phyloP scores from a whole-genome alignment of 768 basidiomycete genomes.

The Collybia sordida region DNA sequence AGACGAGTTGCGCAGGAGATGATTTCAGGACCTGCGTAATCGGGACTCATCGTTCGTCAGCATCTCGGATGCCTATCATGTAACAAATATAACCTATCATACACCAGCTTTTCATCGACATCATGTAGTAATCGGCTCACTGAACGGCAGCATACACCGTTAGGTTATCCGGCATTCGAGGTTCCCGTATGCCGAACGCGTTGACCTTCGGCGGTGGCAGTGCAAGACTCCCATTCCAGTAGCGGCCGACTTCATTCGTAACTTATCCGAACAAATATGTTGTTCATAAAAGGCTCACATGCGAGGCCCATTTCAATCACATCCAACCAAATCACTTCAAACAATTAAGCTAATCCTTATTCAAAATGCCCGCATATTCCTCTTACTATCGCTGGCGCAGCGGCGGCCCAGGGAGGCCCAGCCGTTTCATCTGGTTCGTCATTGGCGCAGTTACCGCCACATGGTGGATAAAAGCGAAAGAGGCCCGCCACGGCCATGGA shows the following conservation, averaged over 20 bases:
- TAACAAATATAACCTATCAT: too few species aligned
- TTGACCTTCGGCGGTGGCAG: too few species aligned
- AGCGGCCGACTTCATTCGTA: constrained; percentile 12
- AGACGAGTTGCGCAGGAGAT: too few species aligned
- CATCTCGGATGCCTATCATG: too few species aligned
- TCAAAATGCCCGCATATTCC: constrained; percentile 11
- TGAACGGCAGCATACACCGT: too few species aligned
- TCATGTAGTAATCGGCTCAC: too few species aligned
- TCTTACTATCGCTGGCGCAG: constrained; percentile 9
- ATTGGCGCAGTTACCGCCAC: constrained; percentile 52
- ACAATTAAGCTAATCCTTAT: not conserved
- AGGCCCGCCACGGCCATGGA: constrained; percentile 18
- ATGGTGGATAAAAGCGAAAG: constrained; percentile 42
- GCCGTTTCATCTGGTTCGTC: constrained; percentile 68
- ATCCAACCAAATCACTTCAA: constrained; percentile 10
- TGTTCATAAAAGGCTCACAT: not conserved
- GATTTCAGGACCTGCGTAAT: too few species aligned
- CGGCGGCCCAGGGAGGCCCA: too few species aligned
- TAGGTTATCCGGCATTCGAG: too few species aligned
- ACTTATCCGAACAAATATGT: not conserved
- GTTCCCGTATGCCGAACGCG: not conserved
- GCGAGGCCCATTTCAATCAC: not conserved
- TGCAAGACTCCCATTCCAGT: too few species aligned
- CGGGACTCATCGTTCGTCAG: too few species aligned
- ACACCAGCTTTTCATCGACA: too few species aligned